Evolutionary conservation across 1,284 basidiomycete species (phyloP).

Genomic region (Violaceomyces palustris): DNA sequence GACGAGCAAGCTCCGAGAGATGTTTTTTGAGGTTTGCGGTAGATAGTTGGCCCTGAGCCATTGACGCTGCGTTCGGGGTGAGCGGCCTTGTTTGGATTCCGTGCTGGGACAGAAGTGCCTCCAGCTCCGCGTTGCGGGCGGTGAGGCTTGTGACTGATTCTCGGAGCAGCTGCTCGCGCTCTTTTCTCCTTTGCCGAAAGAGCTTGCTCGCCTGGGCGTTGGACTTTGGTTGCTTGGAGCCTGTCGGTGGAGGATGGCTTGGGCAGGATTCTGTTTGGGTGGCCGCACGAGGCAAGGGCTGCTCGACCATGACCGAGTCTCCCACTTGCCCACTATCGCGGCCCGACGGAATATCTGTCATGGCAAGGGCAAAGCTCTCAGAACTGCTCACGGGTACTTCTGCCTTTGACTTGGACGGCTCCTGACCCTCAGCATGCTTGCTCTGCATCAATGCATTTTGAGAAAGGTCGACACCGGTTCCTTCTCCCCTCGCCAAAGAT

Average conservation of each 20-base stretch:
- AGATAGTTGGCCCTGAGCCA: too few relatives aligned
- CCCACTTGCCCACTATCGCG: background rate
- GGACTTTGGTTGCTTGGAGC: background rate
- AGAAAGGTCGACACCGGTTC: too few relatives aligned
- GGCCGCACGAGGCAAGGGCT: background rate
- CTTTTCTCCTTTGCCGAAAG: conserved; percentile 19
- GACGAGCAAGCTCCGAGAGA: too few relatives aligned
- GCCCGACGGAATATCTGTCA: background rate
- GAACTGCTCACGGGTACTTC: background rate
- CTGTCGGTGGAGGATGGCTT: too few relatives aligned
- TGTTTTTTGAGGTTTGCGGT: too few relatives aligned
- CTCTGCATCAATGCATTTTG: too few relatives aligned
- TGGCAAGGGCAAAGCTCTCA: background rate
- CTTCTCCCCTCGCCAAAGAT: too few relatives aligned
- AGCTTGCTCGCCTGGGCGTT: conserved; percentile 14
- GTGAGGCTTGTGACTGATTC: conserved; percentile 11
- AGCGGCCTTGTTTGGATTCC: too few relatives aligned
- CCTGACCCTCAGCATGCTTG: too few relatives aligned
- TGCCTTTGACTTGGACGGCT: too few relatives aligned
- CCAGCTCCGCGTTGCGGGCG: conserved; percentile 11
- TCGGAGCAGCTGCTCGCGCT: conserved; percentile 12
- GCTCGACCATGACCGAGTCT: background rate
- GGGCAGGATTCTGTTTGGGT: background rate
- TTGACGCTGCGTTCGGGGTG: too few relatives aligned
- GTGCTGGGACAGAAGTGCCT: conserved; percentile 6